Percentiles rank a stretch among this genome's conserved stretches.
These are phyloP conservation scores for Candida dubliniensis DNA, from an alignment of 1,139 yeast species.

Conservation along the genomic window DNA sequence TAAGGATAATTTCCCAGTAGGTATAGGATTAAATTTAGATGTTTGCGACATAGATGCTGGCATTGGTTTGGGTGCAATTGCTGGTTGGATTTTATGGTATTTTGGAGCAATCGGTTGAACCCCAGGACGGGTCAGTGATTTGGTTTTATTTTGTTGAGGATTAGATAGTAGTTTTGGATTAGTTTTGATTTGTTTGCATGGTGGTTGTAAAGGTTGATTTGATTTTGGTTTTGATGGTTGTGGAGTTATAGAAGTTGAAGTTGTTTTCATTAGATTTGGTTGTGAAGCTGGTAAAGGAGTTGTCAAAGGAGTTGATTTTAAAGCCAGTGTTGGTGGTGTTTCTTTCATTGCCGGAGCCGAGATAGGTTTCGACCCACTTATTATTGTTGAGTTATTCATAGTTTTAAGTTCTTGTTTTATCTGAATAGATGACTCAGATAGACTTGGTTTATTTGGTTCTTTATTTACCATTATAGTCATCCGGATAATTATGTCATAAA, in stretches of 20 bases:
- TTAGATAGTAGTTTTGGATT: constrained; percentile 1
- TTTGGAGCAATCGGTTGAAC: constrained; percentile 18
- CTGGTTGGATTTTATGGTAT: constrained; percentile 43
- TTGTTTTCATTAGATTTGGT: neutral
- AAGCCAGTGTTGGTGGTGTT: neutral
- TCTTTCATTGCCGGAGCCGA: neutral
- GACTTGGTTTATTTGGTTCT: neutral
- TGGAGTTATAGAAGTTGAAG: neutral
- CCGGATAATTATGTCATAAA: neutral
- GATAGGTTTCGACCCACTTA: too few relatives aligned
- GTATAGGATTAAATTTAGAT: constrained; percentile 14
- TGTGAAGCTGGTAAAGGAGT: neutral
- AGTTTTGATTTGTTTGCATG: neutral
- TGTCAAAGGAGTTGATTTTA: neutral
- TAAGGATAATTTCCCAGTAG: constrained; percentile 15
- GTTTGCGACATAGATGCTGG: constrained; percentile 22
- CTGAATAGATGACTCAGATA: neutral
- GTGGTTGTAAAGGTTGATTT: constrained; percentile 2
- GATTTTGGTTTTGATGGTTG: neutral
- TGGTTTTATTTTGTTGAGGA: neutral
- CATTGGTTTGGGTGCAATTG: constrained; percentile 41
- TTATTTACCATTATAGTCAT: neutral
- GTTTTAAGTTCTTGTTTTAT: neutral
- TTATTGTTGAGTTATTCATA: neutral
- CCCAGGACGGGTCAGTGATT: constrained; percentile 4